phyloP scores from a whole-genome alignment of 1,139 yeast species.

The Zygosaccharomyces sapae region DNA sequence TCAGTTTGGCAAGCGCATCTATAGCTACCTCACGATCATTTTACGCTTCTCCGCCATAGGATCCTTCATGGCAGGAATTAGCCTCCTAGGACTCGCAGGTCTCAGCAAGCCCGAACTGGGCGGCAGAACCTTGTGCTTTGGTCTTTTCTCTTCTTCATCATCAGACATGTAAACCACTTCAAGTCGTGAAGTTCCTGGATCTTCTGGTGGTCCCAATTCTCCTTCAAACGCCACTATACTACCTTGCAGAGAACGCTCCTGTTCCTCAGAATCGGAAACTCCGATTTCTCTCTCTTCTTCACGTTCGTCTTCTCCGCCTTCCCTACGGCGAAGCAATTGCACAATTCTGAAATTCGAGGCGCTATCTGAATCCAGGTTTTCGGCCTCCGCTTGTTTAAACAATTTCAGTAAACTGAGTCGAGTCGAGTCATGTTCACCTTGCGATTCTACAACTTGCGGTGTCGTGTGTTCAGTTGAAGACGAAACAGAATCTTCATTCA shows the following conservation, averaged over 20 bases:
- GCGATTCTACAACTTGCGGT: background rate
- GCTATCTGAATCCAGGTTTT: background rate
- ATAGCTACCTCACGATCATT: slow-evolving; percentile 18
- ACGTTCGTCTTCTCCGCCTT: background rate
- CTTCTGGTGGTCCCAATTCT: slow-evolving; percentile 2
- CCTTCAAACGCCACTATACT: slow-evolving; percentile 5
- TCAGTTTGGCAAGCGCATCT: slow-evolving; percentile 13
- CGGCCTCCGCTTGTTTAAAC: background rate
- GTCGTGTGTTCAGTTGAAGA: background rate
- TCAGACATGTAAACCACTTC: slow-evolving; percentile 3
- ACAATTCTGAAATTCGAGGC: background rate
- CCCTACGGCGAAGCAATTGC: background rate
- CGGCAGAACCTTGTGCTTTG: background rate
- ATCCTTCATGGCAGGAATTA: slow-evolving; percentile 7
- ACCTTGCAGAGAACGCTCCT: slow-evolving; percentile 1
- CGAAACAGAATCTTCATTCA: background rate
- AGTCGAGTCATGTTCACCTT: background rate
- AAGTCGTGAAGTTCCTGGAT: slow-evolving; percentile 2
- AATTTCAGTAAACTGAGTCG: background rate
- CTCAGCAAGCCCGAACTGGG: slow-evolving; percentile 1
- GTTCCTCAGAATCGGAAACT: background rate
- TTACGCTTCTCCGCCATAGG: slow-evolving; percentile 19
- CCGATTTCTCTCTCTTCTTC: background rate
- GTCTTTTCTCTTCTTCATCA: background rate
- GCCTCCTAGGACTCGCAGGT: slow-evolving; percentile 4